Evolutionary conservation across 345 rosid species (phyloP).

Genomic region (Populus tremula): DNA sequence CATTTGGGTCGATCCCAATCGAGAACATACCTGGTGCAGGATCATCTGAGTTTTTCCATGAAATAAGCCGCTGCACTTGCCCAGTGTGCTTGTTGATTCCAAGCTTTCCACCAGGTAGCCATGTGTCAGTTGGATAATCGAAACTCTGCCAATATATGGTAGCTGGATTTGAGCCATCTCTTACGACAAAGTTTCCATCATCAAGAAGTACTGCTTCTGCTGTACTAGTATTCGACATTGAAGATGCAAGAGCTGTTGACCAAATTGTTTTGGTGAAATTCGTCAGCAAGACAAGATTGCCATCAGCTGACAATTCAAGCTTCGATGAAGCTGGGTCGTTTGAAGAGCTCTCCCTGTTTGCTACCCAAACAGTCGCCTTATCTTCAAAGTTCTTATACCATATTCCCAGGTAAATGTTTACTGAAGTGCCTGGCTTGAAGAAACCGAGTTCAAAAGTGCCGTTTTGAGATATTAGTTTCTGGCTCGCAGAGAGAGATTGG

Average conservation of each 20-base stretch:
- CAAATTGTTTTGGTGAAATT: too few relatives aligned
- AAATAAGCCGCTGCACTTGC: not conserved
- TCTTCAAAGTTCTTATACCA: not conserved
- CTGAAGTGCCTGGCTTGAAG: not conserved
- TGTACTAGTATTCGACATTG: not conserved
- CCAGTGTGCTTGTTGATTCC: conserved; percentile 16
- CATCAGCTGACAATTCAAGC: not conserved
- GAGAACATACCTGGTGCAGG: conserved; percentile 35
- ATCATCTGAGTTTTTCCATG: conserved; percentile 23
- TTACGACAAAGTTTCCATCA: conserved; percentile 24
- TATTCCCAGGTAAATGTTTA: not conserved
- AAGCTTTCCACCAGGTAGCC: conserved; percentile 19
- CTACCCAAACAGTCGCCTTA: not conserved
- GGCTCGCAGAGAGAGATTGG: not conserved
- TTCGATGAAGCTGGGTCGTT: not conserved
- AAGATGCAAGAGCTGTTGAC: too few relatives aligned
- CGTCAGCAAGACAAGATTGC: not conserved
- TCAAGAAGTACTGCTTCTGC: conserved; percentile 24
- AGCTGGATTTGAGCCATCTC: not conserved
- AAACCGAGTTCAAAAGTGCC: not conserved
- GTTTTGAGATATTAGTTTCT: not conserved
- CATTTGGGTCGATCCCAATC: conserved; percentile 6
- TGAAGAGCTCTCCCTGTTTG: not conserved
- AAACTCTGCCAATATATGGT: too few relatives aligned
- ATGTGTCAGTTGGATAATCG: too few relatives aligned